A percentile compares a stretch with the other conserved stretches of the same genome.
Evolutionary conservation across 345 rosid genomes (phyloP).

Genomic region (Camelina laxa): DNA sequence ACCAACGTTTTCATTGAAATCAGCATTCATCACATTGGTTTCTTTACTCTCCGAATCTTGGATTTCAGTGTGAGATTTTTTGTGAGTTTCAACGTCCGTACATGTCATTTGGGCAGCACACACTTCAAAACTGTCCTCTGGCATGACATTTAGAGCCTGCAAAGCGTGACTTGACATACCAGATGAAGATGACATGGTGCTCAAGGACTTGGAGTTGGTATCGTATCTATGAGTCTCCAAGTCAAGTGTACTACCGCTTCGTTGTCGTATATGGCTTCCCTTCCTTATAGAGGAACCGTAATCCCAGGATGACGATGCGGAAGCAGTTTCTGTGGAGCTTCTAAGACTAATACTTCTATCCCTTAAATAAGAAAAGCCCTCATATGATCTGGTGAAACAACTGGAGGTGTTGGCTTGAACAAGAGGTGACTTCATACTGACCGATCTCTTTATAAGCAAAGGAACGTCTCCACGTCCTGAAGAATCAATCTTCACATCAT

Average conservation of each 20-base stretch:
- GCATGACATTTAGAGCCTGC: constrained; percentile 60
- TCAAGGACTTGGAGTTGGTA: constrained; percentile 60
- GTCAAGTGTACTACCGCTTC: constrained; percentile 72
- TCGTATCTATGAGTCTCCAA: constrained; percentile 69
- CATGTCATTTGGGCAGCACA: constrained; percentile 42
- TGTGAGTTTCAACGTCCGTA: constrained; percentile 48
- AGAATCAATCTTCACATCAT: constrained; percentile 46
- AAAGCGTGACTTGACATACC: constrained; percentile 57
- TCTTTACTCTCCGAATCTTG: constrained; percentile 48
- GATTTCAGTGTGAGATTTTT: constrained; percentile 47
- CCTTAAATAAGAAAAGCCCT: constrained; percentile 73
- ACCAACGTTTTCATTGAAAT: constrained; percentile 46
- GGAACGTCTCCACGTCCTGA: constrained; percentile 68
- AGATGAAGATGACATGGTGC: constrained; percentile 58
- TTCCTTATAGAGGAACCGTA: constrained; percentile 65
- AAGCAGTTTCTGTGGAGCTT: constrained; percentile 82
- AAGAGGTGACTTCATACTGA: constrained; percentile 75
- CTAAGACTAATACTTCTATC: constrained; percentile 69
- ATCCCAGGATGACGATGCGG: constrained; percentile 88
- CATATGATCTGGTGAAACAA: constrained; percentile 62
- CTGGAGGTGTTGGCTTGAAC: constrained; percentile 67
- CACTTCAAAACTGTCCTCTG: constrained; percentile 46
- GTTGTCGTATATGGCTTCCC: constrained; percentile 70
- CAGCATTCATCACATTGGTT: constrained; percentile 37
- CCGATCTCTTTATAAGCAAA: constrained; percentile 77